Conservation (phyloP, 2,329 filamentous ascomycete genomes). For the Blastomyces gilchristii region DNA sequence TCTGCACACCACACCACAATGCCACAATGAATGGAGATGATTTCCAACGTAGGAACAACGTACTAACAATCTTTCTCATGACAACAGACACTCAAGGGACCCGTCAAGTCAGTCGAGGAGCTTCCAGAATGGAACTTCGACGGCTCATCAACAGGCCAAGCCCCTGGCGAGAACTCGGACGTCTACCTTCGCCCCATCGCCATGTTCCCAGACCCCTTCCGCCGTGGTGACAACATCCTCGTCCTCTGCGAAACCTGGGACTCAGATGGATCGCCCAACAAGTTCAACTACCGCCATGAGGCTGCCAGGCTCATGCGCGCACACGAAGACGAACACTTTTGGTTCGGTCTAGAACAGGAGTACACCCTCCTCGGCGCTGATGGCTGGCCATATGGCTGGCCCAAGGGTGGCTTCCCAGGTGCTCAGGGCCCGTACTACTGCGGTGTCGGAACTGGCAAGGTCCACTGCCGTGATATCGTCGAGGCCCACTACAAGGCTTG, state of each 20-base stretch:
- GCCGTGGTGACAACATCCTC: constrained; percentile 78
- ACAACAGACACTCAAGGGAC: constrained; percentile 52
- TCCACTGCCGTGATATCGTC: constrained; percentile 95
- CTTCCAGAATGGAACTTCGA: constrained; percentile 74
- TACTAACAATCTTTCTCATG: constrained; percentile 10
- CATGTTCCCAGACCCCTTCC: constrained; percentile 87
- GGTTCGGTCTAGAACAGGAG: constrained; percentile 98
- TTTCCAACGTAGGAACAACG: not conserved
- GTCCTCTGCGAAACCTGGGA: constrained; percentile 94
- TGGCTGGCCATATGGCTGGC: constrained; percentile 89
- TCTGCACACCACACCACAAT: no score
- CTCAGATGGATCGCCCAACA: constrained; percentile 88
- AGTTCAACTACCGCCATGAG: constrained; percentile 96
- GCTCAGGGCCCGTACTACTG: constrained; percentile 96
- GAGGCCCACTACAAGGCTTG: constrained; percentile 88
- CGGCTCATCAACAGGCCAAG: constrained; percentile 85
- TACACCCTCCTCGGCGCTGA: constrained; percentile 84
- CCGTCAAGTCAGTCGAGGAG: constrained; percentile 49
- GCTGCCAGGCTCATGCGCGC: constrained; percentile 80
- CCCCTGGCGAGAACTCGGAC: constrained; percentile 90
- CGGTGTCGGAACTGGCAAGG: constrained; percentile 93
- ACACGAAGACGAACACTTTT: constrained; percentile 72
- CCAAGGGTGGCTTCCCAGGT: constrained; percentile 75
- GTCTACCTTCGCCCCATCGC: constrained; percentile 89
- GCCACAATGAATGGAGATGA: no score